phyloP scores from a whole-genome alignment of 352 stramenopile species.

The Pythium brachiatum region DNA sequence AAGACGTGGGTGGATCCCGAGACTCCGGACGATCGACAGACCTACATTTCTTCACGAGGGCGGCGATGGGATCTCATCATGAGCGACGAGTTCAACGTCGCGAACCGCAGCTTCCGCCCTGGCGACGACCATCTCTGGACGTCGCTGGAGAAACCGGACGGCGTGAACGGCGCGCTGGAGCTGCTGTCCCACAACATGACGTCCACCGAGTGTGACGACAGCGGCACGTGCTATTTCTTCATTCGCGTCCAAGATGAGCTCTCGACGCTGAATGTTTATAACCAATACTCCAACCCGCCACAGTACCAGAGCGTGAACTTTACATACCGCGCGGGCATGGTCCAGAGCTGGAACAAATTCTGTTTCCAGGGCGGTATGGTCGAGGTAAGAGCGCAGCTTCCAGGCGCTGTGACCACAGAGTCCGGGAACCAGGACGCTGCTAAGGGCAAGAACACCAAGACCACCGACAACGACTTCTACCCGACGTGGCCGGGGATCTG shows the following conservation, averaged over 20 bases:
- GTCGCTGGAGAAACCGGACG: neutral
- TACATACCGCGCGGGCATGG: conserved; percentile 62
- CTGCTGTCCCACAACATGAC: neutral
- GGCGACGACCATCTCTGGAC: neutral
- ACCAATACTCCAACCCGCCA: neutral
- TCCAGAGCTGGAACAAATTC: conserved; percentile 51
- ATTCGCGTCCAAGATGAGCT: neutral
- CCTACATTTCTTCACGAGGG: neutral
- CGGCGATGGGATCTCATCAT: neutral
- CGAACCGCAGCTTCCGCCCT: neutral
- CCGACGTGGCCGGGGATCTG: conserved; percentile 94
- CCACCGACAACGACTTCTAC: conserved; percentile 38
- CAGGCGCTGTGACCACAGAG: conserved; percentile 52
- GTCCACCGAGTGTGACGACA: neutral
- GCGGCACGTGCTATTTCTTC: neutral
- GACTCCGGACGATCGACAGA: neutral
- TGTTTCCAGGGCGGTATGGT: conserved; percentile 94
- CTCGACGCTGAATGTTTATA: neutral
- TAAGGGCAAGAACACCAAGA: conserved; percentile 31
- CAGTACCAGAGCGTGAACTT: neutral
- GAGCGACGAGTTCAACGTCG: neutral
- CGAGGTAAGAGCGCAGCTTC: conserved; percentile 84
- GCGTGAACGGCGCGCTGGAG: neutral
- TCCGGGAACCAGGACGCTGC: conserved; percentile 51
- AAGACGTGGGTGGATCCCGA: neutral